These are phyloP conservation scores for Ananas comosus DNA, from an alignment of 176 grass and related monocot genomes.

Conservation along the genomic window DNA sequence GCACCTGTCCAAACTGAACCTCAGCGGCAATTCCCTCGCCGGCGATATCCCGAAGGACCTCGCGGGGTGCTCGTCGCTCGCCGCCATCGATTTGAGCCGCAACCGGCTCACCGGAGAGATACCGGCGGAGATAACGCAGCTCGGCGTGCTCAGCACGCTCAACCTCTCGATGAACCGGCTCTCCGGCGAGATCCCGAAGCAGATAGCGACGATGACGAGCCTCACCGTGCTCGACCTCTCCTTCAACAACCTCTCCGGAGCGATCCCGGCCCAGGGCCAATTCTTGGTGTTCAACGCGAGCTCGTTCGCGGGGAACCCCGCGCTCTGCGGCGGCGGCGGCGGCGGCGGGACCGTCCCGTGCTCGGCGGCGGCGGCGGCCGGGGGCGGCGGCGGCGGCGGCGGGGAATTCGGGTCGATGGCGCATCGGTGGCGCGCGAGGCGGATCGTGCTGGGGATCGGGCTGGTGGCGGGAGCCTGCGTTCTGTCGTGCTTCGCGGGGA, in stretches of 20 bases:
- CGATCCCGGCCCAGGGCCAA: slow-evolving; percentile 62
- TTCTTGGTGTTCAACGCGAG: slow-evolving; percentile 78
- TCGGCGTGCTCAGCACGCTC: slow-evolving; percentile 61
- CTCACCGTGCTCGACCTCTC: slow-evolving; percentile 79
- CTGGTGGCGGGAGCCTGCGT: background rate
- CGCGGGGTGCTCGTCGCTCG: slow-evolving; percentile 35
- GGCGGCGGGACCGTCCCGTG: slow-evolving; percentile 13
- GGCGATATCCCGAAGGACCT: slow-evolving; percentile 53
- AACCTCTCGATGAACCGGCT: slow-evolving; percentile 71
- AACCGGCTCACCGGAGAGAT: slow-evolving; percentile 55
- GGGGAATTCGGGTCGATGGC: background rate
- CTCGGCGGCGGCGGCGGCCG: background rate
- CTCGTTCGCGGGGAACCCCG: slow-evolving; percentile 59
- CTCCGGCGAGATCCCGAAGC: slow-evolving; percentile 41
- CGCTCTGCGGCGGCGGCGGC: slow-evolving; percentile 18
- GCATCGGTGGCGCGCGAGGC: slow-evolving; percentile 16
- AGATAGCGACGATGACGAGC: slow-evolving; percentile 63
- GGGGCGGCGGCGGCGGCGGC: background rate
- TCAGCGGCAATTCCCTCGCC: slow-evolving; percentile 53
- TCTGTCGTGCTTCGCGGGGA: slow-evolving; percentile 3
- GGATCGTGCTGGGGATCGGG: slow-evolving; percentile 24
- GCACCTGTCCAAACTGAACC: slow-evolving; percentile 51
- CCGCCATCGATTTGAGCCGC: slow-evolving; percentile 58
- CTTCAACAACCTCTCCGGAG: slow-evolving; percentile 56
- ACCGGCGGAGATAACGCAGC: slow-evolving; percentile 36